These are phyloP conservation scores for Cyberlindnera maclurae DNA, from an alignment of 805 yeast genomes.

Conservation along the genomic window DNA sequence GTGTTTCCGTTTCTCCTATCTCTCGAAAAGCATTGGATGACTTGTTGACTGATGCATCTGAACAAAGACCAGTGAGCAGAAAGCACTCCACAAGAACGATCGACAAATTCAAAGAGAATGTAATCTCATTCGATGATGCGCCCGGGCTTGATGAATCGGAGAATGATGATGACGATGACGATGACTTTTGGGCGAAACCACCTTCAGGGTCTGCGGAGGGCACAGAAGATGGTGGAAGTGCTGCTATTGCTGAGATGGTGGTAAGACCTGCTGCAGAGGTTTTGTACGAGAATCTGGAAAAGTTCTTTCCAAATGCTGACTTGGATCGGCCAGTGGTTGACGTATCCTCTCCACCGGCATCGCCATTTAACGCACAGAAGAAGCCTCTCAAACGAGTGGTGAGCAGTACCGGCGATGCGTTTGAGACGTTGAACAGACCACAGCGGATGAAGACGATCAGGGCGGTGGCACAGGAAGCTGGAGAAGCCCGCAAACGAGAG, in stretches of 20 bases:
- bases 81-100: slow-evolving; percentile 17
- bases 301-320: slow-evolving; percentile 87
- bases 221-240: slow-evolving; percentile 23
- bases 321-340: slow-evolving; percentile 88
- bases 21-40: slow-evolving; percentile 16
- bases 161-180: slow-evolving; percentile 43
- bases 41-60: slow-evolving; percentile 1
- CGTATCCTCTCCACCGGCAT: slow-evolving; percentile 52
- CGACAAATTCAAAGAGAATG: slow-evolving; percentile 64
- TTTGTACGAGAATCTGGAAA: slow-evolving; percentile 83
- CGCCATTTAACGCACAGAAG: slow-evolving; percentile 29
- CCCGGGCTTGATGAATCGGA: slow-evolving; percentile 41
- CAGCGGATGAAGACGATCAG: slow-evolving; percentile 85
- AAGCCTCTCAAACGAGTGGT: slow-evolving; percentile 15
- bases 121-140: slow-evolving; percentile 66
- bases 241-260: slow-evolving; percentile 42
- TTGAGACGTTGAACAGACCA: slow-evolving; percentile 25
- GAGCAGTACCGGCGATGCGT: slow-evolving; percentile 12
- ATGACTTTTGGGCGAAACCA: slow-evolving; percentile 53
- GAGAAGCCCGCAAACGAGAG: slow-evolving; percentile 45
- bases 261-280: slow-evolving; percentile 95
- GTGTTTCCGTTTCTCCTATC: slow-evolving; percentile 18
- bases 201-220: slow-evolving; percentile 23
- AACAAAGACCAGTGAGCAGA: slow-evolving; percentile 15
- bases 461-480: slow-evolving; percentile 88